Base-by-base conservation (phyloP, 1,284 basidiomycete species). In the Cryptococcus hybrid region DNA sequence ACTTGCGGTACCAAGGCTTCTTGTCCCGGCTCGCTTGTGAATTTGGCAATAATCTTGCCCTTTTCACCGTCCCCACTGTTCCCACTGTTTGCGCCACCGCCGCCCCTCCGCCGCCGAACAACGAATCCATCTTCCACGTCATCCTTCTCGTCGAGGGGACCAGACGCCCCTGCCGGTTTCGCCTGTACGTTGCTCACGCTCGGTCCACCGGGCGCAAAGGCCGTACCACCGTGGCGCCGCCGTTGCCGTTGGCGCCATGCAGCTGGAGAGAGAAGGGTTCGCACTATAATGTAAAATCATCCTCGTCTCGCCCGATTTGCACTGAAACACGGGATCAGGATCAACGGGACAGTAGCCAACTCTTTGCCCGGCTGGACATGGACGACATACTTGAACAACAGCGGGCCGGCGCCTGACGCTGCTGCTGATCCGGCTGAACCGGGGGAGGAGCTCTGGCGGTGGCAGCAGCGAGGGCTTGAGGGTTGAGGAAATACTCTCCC, bases 371-470 rank as follows among this genome's bases (percentile, higher is more conserved):
- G 68, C 5, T 73, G 67, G 9, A 81, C 67, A 54, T 80, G 74
- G n/a, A 83, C 74, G 54, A 82, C 80, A 61, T 84, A 84, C 65
- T 81, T 81, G 70, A 84, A 78, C 34, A 82, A 66, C 39, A 79
- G 63, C 57, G 61, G 74, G 62, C 56, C 75, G 37, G 24, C 24
- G 24, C 24, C 24, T 24, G 24, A 24, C 24, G 24, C 24, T n/a
- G n/a, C n/a, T n/a, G n/a, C n/a, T n/a, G n/a, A n/a, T n/a, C n/a
- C n/a, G n/a, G n/a, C n/a, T n/a, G n/a, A n/a, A n/a, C n/a, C n/a
- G n/a, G n/a, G n/a, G n/a, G n/a, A n/a, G n/a, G n/a, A n/a, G n/a
- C n/a, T n/a, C 48, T 49, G 15, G 57, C 44, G 18, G 58, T 70
- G 39, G 60, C 68, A 7, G 58, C 54, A 0, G 74, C 65, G 6